These are phyloP conservation scores for Anacardium occidentale DNA, from an alignment of 345 rosid species.

Conservation along the genomic window DNA sequence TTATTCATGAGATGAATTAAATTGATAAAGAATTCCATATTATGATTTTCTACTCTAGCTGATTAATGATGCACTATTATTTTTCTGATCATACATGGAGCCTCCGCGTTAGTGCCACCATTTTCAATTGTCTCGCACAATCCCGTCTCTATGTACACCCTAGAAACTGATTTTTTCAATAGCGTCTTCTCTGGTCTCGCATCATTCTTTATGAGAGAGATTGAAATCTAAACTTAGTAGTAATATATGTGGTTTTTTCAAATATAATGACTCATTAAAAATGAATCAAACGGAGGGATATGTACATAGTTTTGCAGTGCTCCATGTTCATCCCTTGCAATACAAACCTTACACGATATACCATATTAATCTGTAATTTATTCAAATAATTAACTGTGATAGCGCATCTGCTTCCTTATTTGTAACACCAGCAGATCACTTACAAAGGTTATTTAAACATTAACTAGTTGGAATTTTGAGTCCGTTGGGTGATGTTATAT, in stretches of 20 bases:
- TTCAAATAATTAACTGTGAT: background rate
- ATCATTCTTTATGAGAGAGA: too few relatives aligned
- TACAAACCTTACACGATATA: too few relatives aligned
- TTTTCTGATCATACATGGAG: slow-evolving; percentile 27
- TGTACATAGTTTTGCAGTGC: too few relatives aligned
- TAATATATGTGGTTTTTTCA: background rate
- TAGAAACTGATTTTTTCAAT: slow-evolving; percentile 36
- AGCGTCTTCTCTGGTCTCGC: background rate
- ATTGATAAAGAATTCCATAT: too few relatives aligned
- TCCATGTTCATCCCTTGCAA: too few relatives aligned
- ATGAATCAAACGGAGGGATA: background rate
- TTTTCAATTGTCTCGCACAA: slow-evolving; percentile 13
- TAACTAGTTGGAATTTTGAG: background rate
- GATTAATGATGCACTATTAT: too few relatives aligned
- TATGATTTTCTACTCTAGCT: too few relatives aligned
- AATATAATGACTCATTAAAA: background rate
- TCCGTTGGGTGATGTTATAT: slow-evolving; percentile 38
- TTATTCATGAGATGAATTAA: too few relatives aligned
- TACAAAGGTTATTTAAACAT: background rate
- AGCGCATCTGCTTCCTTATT: background rate
- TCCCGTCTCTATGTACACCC: slow-evolving; percentile 13
- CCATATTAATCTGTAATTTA: too few relatives aligned
- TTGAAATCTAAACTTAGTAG: too few relatives aligned
- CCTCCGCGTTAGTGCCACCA: slow-evolving; percentile 35
- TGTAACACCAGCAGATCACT: background rate